Base-by-base conservation (phyloP, 345 rosid species). In the Dipteronia sinensis region DNA sequence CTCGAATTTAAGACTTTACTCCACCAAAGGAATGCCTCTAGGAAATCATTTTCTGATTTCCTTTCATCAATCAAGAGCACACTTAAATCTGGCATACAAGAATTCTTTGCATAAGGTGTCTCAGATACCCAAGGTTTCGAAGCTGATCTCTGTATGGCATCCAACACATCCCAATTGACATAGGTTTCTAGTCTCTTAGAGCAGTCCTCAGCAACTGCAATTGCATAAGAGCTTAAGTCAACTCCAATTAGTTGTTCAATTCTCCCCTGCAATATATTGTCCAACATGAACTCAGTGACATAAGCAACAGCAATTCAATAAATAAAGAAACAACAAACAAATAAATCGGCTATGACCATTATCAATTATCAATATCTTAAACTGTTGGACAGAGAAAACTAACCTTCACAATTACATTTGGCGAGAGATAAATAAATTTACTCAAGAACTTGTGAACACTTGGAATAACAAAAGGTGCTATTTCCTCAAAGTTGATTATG, bases 181-280 rank as follows among this genome's bases (percentile, higher is more conserved):
- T 55, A 27, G 29, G n/a, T 67, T 3, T 66, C 80, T 61, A 87
- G 70, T 69, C 71, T 87, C 58, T 69, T 22, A 16, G 79, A 83
- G 77, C 90, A 85, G 65, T 85, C 85, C 58, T 87, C 90, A 25
- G 80, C 83, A 65, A 74, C 85, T 20, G 88, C 87, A 77, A 80
- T 9, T 0, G 69, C 85, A 79, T 83, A 73, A 23, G 23, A 46
- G 74, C 65, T 69, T 38, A 83, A 80, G 73, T 82, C 80, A 67
- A 82, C 51, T 62, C 80, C 81, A 47, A 62, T 71, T 70, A 83
- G 79, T 63, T 87, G 87, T 70, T 87, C 90, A 20, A 78, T 81
- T 49, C 69, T 82, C 53, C 85, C 87, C 90, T 81, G 87, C 72
- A 78, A 59, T 7, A 51, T 2, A 78, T 40, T 3, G 56, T 15